Evolutionary conservation across 1,139 yeast genomes (phyloP), one percentile per base, ranked within the genome.

Genomic region (Pneumocystis carinii): DNA sequence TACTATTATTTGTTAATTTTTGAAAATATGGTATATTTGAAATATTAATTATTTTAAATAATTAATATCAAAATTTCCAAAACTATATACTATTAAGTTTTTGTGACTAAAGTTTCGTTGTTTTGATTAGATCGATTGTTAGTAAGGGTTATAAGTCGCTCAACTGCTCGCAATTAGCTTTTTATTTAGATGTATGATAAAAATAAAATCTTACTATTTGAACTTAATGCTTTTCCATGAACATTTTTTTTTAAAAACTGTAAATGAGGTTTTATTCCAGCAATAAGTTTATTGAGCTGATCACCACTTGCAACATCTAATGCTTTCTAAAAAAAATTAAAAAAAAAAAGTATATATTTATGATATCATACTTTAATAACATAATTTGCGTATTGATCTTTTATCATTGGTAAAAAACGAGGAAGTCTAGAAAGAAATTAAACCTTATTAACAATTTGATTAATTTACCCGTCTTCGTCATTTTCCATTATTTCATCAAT

Each of bases 301-400:
- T 79, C 80, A 62, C 87, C 86, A 66, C 80, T 81, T 8, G 94
- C 82, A 2, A 87, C 87, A 69, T 88, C 96, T 55, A 92, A 90
- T 70, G 94, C 80, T 73, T 92, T 92, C 75, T 92, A 98, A 5
- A 7, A 2, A 24, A 48, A 14, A n/a, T 48, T 48, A 48, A 24
- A 1, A 24, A 48, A 48, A 48, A 3, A 10, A 10, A 3, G 24
- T 24, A 12, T 48, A 32, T 48, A 12, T 5, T 48, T 3, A 37
- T 48, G 32, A 48, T 48, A 48, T 48, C 10, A 24, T 24, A 48
- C 55, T 41, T 41, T 41, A 64, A 92, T 89, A 60, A 92, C 99
- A 72, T 92, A 92, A 74, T 92, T 92, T 27, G 97, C 98, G 75
- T 86, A 94, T 73, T 92, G 98, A 74, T 92, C 98, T 73, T 89